A percentile compares a stretch with the other conserved stretches of the same genome.
Conservation (phyloP, 148 eudicot genomes). For the Chenopodium quinoa region DNA sequence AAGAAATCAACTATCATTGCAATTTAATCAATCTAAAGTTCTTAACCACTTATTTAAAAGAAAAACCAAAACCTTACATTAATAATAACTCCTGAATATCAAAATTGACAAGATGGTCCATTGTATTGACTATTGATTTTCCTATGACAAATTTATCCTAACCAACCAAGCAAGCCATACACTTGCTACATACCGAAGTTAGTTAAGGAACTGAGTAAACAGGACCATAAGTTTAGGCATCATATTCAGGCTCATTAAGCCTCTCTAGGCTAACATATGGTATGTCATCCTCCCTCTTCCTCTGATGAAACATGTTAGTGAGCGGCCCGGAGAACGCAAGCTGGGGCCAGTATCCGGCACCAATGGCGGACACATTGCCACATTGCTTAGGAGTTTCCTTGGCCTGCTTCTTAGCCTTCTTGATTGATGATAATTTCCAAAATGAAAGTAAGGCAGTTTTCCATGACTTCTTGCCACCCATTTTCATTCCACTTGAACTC, state of each 20-base stretch:
- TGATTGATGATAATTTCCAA: constrained; percentile 18
- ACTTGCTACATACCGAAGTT: neutral
- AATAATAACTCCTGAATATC: neutral
- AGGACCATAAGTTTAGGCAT: constrained; percentile 30
- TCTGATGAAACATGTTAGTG: constrained; percentile 9
- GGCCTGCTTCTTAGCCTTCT: constrained; percentile 1
- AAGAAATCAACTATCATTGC: too few species aligned
- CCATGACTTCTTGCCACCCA: constrained; percentile 28
- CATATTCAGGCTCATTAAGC: constrained; percentile 16
- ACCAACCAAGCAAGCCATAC: neutral
- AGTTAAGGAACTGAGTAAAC: constrained; percentile 27
- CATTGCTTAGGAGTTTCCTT: constrained; percentile 10
- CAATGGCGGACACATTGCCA: constrained; percentile 3
- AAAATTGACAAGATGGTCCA: neutral
- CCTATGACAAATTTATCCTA: constrained; percentile 10
- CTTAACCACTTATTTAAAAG: neutral
- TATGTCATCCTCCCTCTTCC: constrained; percentile 18
- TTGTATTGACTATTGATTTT: too few species aligned
- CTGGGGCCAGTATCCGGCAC: constrained; percentile 2
- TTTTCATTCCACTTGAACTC: neutral
- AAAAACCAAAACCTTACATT: neutral
- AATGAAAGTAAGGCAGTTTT: constrained; percentile 23
- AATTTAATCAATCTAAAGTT: too few species aligned
- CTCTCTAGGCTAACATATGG: constrained; percentile 30
- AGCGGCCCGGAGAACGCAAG: constrained; percentile 26